Evolutionary conservation across 108 stramenopile genomes (phyloP), one percentile per base, ranked within the genome.

Genomic region (Fistulifera solaris): DNA sequence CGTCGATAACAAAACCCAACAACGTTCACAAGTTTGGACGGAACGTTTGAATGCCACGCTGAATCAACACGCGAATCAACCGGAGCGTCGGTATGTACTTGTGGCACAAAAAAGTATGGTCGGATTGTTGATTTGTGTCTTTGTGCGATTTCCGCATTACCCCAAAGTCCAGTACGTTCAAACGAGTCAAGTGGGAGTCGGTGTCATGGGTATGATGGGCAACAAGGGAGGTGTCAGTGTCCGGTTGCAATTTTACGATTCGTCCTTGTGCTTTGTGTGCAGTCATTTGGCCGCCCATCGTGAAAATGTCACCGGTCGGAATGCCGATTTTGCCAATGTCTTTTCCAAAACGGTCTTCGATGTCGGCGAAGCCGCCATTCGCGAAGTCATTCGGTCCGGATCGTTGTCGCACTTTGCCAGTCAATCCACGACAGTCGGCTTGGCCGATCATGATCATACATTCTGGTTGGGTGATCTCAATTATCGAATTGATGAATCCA

Each of bases 131-230:
- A 59, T 97, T 3, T 93, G 87, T 49, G 87, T 99, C 14, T 95
- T 94, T 72, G 95, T 92, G 39, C 83, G 84, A 62, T 70, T 65
- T 1, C 72, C 67, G 2, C 91, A 88, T 59, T 62, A 72, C 44
- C 49, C 70, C 12, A 70, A 73, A 41, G 72, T 90, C 53, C 75
- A 76, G 40, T 70, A 88, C 43, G 75, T 88, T 15, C 60, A 73
- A 47, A 70, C 80, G 24, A 78, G 80, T 42, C 60, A 66, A n/a
- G 95, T 94, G 3, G 83, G 94, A 16, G 94, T 95, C n/a, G 96
- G 96, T 26, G 92, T 97, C 49, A 95, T 96, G 94, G 99, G 99
- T 5, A 80, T 97, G 63, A 90, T 98, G 94, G 99, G 99, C 45
- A 99, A 99, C 70, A 99, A 99, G 70, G 99, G 99, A 19, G 99